These are phyloP conservation scores for Secale cereale DNA, from an alignment of 176 grass and related monocot genomes.

Conservation along the genomic window DNA sequence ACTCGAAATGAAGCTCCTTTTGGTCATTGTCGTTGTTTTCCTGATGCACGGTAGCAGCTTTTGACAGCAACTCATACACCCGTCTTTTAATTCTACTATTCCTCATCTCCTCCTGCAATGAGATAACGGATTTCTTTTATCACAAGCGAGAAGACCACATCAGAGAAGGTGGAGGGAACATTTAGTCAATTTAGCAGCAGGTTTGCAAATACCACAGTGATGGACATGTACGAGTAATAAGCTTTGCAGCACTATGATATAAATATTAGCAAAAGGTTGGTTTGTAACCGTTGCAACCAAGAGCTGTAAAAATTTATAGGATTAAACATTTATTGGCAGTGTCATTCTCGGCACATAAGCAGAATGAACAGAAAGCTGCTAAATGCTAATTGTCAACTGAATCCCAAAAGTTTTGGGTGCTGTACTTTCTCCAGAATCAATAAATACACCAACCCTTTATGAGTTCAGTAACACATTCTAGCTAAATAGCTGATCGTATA, in stretches of 20 bases:
- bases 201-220: neutral
- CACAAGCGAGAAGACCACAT: neutral
- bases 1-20: slow-evolving; percentile 74
- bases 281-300: slow-evolving; percentile 7
- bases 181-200: neutral
- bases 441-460: neutral
- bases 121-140: neutral
- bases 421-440: neutral
- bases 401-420: neutral
- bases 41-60: slow-evolving; percentile 45
- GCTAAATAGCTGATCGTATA: neutral
- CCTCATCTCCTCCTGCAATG: slow-evolving; percentile 76
- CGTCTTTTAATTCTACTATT: slow-evolving; percentile 72
- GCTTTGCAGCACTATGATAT: neutral
- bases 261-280: neutral
- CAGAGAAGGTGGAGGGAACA: neutral
- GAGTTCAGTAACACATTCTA: neutral
- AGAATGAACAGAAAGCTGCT: neutral
- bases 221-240: neutral
- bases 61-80: slow-evolving; percentile 71
- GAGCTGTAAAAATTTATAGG: neutral
- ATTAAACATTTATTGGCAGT: neutral
- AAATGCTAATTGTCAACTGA: neutral
- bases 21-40: slow-evolving; percentile 26
- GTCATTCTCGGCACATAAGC: neutral